Evolutionary conservation across 2,329 filamentous ascomycete species (phyloP).

Genomic region (Paracorniculantispora psalliotae): DNA sequence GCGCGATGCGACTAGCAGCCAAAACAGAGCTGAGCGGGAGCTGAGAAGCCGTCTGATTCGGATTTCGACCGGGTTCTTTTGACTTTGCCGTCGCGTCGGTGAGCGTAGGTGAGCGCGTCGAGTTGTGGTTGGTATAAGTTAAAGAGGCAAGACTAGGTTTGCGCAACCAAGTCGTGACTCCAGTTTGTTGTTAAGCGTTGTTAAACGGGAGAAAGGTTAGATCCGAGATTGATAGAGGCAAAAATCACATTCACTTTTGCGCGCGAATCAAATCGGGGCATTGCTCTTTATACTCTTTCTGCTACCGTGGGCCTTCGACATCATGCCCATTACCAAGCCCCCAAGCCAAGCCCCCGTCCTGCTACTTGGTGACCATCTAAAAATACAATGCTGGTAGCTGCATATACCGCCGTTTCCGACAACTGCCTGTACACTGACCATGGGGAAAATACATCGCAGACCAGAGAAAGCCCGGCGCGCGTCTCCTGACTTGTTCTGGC

Average conservation of each 20-base stretch:
- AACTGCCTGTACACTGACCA: not conserved
- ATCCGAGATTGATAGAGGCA: constrained; percentile 2
- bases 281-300: constrained; percentile 12
- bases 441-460: not conserved
- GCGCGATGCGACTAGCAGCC: constrained; percentile 1
- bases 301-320: not conserved
- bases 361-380: constrained; percentile 7
- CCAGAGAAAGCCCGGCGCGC: not conserved
- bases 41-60: not conserved
- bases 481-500: constrained; percentile 13
- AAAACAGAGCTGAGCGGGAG: not conserved
- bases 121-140: not conserved
- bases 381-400: constrained; percentile 10
- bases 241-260: constrained; percentile 1
- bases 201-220: not conserved
- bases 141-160: not conserved
- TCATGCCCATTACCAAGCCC: not conserved
- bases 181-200: not conserved
- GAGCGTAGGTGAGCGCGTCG: not conserved
- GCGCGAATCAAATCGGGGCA: constrained; percentile 10
- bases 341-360: not conserved
- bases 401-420: not conserved
- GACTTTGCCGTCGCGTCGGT: not conserved
- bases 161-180: not conserved
- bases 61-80: not conserved